phyloP scores from a whole-genome alignment of 2,329 filamentous ascomycete species.

The Chaetomium sp. region DNA sequence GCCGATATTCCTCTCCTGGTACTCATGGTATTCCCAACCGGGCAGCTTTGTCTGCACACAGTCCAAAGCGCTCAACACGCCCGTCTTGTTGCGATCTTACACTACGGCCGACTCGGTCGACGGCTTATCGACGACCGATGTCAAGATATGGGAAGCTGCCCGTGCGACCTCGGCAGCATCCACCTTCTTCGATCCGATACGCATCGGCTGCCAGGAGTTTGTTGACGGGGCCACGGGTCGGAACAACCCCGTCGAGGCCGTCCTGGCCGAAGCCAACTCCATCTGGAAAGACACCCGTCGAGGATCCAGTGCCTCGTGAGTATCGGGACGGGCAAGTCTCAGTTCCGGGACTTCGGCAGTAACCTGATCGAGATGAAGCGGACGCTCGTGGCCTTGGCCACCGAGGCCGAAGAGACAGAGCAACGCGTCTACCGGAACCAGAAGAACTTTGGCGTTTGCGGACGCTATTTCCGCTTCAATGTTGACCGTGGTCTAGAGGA shows the following conservation, averaged over 20 bases:
- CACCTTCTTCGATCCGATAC: background rate
- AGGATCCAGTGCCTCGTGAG: background rate
- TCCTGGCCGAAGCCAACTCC: background rate
- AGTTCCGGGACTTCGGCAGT: background rate
- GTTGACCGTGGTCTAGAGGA: background rate
- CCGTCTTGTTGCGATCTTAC: background rate
- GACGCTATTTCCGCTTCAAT: background rate
- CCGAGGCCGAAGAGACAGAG: background rate
- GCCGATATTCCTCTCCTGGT: no score
- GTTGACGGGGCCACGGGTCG: background rate
- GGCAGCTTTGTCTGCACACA: background rate
- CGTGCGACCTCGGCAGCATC: background rate
- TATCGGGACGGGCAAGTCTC: background rate
- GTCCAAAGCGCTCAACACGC: background rate
- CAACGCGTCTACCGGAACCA: background rate
- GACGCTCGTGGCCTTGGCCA: background rate
- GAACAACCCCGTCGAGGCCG: background rate
- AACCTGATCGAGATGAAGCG: background rate
- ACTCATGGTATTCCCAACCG: no score
- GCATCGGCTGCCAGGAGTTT: background rate
- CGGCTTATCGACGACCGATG: background rate
- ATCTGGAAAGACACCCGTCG: background rate
- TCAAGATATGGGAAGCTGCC: background rate
- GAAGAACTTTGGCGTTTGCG: background rate
- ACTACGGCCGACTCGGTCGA: background rate